phyloP scores from a whole-genome alignment of 2,329 filamentous ascomycete genomes.

The Ramularia endophylla region DNA sequence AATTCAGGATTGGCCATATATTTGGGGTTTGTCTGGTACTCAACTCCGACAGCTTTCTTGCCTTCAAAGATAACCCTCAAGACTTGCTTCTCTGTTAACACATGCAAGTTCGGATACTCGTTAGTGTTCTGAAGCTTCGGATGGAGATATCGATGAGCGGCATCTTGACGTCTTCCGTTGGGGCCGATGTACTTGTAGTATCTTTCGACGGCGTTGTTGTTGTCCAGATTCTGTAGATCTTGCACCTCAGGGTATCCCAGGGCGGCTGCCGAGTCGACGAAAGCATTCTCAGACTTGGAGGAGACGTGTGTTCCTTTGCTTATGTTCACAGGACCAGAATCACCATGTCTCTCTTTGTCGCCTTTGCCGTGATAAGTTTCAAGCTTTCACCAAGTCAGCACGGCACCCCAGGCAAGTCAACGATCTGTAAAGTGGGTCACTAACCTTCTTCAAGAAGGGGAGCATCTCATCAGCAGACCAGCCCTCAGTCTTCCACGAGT shows the following conservation, averaged over 20 bases:
- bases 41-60: conserved; percentile 53
- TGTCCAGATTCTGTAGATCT: conserved; percentile 49
- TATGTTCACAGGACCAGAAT: conserved; percentile 51
- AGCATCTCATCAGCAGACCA: conserved; percentile 49
- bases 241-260: conserved; percentile 47
- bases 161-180: conserved; percentile 52
- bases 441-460: conserved; percentile 49
- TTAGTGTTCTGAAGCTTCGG: conserved; percentile 44
- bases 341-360: conserved; percentile 45
- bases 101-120: conserved; percentile 51
- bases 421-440: no score
- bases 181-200: conserved; percentile 45
- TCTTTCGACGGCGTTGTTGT: conserved; percentile 36
- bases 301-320: conserved; percentile 45
- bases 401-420: not conserved
- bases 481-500: conserved; percentile 49
- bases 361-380: conserved; percentile 52
- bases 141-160: conserved; percentile 51
- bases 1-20: conserved; percentile 28
- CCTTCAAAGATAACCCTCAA: conserved; percentile 34
- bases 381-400: conserved; percentile 29
- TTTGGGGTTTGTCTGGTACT: conserved; percentile 47
- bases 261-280: conserved; percentile 43
- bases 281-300: conserved; percentile 40
- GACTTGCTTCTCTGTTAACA: conserved; percentile 54